Evolutionary conservation across 768 basidiomycete species (phyloP).

Genomic region (Boletellus emodensis): DNA sequence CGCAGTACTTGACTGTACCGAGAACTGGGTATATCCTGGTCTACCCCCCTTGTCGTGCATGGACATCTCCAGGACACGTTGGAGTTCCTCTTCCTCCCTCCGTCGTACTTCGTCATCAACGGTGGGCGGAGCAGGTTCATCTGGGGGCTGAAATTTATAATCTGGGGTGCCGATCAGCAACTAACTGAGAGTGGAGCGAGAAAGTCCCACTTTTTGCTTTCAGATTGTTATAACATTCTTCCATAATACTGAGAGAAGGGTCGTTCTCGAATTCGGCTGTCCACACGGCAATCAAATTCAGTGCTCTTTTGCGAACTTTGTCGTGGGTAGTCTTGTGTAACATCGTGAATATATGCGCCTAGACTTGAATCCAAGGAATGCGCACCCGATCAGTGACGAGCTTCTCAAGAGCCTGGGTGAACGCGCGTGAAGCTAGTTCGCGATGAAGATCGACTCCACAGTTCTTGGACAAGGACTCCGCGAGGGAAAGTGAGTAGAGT

Average conservation of each 20-base stretch:
- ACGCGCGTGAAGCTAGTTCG: conserved; percentile 86
- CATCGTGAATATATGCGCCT: conserved; percentile 10
- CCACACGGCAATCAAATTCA: conserved; percentile 78
- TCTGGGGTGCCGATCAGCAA: conserved; percentile 38
- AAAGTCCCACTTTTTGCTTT: conserved; percentile 69
- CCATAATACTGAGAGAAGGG: conserved; percentile 81
- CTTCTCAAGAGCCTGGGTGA: conserved; percentile 85
- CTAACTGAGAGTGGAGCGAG: neutral
- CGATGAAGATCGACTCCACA: conserved; percentile 75
- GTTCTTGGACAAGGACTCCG: conserved; percentile 91
- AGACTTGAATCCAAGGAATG: conserved; percentile 3
- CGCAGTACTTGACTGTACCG: conserved; percentile 36
- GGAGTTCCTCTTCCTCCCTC: conserved; percentile 91
- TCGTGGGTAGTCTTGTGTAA: conserved; percentile 77
- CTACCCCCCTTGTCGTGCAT: conserved; percentile 88
- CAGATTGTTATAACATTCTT: conserved; percentile 78
- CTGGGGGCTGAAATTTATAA: conserved; percentile 62
- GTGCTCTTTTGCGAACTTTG: conserved; percentile 74
- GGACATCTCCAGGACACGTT: conserved; percentile 89
- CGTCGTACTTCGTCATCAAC: conserved; percentile 78
- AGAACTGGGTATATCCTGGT: conserved; percentile 46
- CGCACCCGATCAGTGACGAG: conserved; percentile 83
- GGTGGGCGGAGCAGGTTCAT: conserved; percentile 62
- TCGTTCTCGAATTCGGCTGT: conserved; percentile 79
- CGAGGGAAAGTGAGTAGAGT: conserved; percentile 83